Conservation (phyloP, 2,329 filamentous ascomycete genomes). For the Scytalidium sp. region DNA sequence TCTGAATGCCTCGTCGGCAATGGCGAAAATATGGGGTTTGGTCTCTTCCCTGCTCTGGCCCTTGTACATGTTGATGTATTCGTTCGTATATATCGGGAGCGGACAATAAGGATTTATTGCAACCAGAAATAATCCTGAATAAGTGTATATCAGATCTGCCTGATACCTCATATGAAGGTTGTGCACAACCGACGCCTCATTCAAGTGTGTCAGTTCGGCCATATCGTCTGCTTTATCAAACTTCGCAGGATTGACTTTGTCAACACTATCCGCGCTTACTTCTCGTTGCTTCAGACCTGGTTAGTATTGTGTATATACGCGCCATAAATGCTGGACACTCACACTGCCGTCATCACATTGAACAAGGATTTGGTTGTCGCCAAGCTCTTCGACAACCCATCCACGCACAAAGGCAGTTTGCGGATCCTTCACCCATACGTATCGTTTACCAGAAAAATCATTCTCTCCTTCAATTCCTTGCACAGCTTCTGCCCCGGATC, state of each 20-base stretch:
- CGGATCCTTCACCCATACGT: constrained; percentile 93
- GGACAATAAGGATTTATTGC: constrained; percentile 97
- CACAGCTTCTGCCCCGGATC: constrained; percentile 52
- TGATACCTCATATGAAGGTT: constrained; percentile 95
- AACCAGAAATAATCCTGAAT: constrained; percentile 94
- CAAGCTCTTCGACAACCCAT: constrained; percentile 82
- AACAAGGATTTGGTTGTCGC: constrained; percentile 68
- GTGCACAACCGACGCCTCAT: constrained; percentile 96
- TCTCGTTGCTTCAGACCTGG: constrained; percentile 69
- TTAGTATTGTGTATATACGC: constrained; percentile 10
- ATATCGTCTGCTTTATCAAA: constrained; percentile 99
- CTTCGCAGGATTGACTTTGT: constrained; percentile 99
- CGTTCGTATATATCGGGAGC: constrained; percentile 90
- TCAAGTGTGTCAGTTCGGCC: constrained; percentile 96
- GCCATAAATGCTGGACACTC: constrained; percentile 32
- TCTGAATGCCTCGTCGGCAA: constrained; percentile 94
- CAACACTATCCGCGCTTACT: constrained; percentile 80
- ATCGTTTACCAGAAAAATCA: constrained; percentile 97
- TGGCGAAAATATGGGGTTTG: constrained; percentile 95
- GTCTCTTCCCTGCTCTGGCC: constrained; percentile 89
- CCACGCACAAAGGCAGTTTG: constrained; percentile 87
- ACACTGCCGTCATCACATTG: constrained; percentile 92
- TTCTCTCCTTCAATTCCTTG: constrained; percentile 91
- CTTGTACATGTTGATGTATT: constrained; percentile 98
- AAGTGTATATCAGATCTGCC: constrained; percentile 95